Evolutionary conservation across 2,329 filamentous ascomycete genomes (phyloP), one percentile per base, ranked within the genome.

Genomic region (Paraconiothyrium brasiliense): DNA sequence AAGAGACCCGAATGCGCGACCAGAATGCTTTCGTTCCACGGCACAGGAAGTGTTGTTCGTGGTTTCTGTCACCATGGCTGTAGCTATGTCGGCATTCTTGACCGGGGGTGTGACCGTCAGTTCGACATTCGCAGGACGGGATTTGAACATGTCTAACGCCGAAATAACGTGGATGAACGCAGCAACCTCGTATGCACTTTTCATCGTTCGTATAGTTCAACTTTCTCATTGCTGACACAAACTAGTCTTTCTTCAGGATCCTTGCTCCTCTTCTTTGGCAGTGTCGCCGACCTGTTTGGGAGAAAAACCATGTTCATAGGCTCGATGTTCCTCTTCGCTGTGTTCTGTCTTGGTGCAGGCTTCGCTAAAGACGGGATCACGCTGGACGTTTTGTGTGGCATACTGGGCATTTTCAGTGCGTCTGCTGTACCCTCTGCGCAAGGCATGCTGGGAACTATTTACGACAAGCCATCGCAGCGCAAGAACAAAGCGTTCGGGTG

Each of bases 111-210:
- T 86, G 4, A 84, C 88, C 2, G 88, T 90, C 61, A 87, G 90
- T 62, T 88, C 87, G 1, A 85, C 85, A 0, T 85, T 85, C 54
- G 88, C 90, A 51, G 87, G 84, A 1, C 71, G 76, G 14, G 86
- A 89, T 62, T 74, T 91, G 58, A 71, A 81, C 49, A 91, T 91
- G 88, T 86, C 84, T 2, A 86, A 85, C 50, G 86, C 87, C 1
- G 83, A 92, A 69, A 85, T 91, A 27, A 89, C 88, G 0, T 91
- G 89, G 89, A 87, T 91, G 62, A 84, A 83, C 50, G 88, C 88
- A 8, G 84, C 88, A n/a, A 82, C 85, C 43, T 85, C 86, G 79
- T 85, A 78, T 50, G 82, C 77, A 46, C 16, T 39, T 39, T 27
- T 24, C 13, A 13, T 47, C 27, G 16, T n/a, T 37, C 14, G 43